A percentile compares a stretch with the other conserved stretches of the same genome.
These are phyloP conservation scores for Geotrichum fermentans DNA, from an alignment of 1,139 yeast species.

Conservation along the genomic window DNA sequence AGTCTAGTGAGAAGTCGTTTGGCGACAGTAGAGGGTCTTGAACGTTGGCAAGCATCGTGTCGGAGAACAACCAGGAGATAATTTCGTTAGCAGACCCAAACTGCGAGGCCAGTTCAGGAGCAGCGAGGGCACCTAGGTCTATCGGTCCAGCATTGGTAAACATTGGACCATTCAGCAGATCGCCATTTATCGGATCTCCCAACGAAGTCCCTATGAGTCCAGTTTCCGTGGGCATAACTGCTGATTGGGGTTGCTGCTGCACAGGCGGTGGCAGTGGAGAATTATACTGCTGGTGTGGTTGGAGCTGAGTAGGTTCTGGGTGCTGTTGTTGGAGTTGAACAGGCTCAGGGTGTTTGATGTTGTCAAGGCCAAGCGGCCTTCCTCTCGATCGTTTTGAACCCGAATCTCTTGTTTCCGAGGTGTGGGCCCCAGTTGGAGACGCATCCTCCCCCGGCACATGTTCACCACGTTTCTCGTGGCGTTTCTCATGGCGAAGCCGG, in stretches of 20 bases:
- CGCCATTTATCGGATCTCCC: neutral
- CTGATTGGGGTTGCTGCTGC: neutral
- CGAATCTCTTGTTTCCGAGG: neutral
- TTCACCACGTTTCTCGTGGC: conserved; percentile 8
- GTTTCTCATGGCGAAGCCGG: conserved; percentile 10
- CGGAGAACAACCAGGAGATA: conserved; percentile 38
- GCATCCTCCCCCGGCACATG: no score
- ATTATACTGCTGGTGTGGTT: neutral
- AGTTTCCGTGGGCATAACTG: neutral
- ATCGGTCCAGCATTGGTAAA: neutral
- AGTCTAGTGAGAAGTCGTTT: conserved; percentile 29
- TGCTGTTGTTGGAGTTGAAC: neutral
- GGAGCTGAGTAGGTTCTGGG: neutral
- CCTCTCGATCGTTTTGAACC: neutral
- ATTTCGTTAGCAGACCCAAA: conserved; percentile 22
- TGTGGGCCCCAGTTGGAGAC: neutral
- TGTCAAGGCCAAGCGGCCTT: neutral
- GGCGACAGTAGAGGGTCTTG: conserved; percentile 32
- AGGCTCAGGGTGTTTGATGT: neutral
- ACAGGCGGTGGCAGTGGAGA: neutral
- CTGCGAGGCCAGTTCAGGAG: neutral
- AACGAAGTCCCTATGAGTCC: neutral
- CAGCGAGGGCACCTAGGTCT: neutral
- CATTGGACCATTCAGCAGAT: neutral
- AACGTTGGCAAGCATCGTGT: conserved; percentile 31